A percentile compares a stretch with the other conserved stretches of the same genome.
Evolutionary conservation across 75 land plant genomes (phyloP).

Genomic region (Sequoiadendron giganteum): DNA sequence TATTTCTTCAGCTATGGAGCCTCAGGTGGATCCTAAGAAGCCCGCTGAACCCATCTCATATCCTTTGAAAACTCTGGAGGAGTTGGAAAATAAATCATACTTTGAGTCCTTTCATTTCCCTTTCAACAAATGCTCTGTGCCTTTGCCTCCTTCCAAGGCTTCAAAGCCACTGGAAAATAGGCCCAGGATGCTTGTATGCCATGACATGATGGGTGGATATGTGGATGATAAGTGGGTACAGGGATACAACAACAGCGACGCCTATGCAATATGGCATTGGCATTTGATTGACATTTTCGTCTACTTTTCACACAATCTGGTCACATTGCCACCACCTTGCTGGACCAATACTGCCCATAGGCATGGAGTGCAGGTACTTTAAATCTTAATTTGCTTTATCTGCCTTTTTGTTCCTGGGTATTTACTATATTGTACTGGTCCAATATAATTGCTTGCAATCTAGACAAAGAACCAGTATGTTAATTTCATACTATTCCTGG

Average conservation of each 20-base stretch:
- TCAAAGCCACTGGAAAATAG: conserved; percentile 22
- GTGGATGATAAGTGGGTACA: conserved; percentile 84
- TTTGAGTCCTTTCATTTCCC: conserved; percentile 69
- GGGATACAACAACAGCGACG: conserved; percentile 56
- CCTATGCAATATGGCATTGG: conserved; percentile 92
- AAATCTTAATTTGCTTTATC: neutral
- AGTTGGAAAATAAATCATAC: conserved; percentile 53
- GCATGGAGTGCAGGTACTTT: conserved; percentile 83
- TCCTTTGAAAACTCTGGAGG: conserved; percentile 63
- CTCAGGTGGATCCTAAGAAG: conserved; percentile 27
- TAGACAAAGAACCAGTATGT: neutral
- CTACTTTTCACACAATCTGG: conserved; percentile 84
- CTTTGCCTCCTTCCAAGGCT: conserved; percentile 18
- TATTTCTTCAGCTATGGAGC: neutral
- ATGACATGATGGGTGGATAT: conserved; percentile 86
- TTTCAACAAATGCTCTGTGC: conserved; percentile 55
- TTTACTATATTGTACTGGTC: neutral
- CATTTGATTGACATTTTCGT: conserved; percentile 90
- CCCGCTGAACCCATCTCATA: conserved; percentile 61
- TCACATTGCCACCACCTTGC: conserved; percentile 88
- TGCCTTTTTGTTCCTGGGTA: neutral
- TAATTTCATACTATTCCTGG: neutral
- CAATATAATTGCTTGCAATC: neutral
- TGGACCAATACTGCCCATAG: conserved; percentile 93
- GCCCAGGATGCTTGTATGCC: conserved; percentile 80